Conservation (phyloP, 257 asterid species). For the Rauvolfia tetraphylla region DNA sequence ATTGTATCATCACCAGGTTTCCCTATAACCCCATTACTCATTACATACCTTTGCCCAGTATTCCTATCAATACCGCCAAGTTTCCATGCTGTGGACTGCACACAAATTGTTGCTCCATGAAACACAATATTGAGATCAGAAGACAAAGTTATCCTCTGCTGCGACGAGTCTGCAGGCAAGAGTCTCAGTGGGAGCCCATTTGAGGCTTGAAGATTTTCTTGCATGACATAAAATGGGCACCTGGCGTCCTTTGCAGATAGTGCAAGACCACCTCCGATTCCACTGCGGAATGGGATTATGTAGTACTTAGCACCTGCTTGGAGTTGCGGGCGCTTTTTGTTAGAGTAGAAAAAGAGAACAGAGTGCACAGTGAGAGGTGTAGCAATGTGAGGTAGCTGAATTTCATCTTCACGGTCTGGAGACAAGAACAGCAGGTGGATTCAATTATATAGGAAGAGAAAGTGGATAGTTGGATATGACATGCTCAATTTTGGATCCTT, state of each 20-base stretch:
- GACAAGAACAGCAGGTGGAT: neutral
- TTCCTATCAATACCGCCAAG: constrained; percentile 23
- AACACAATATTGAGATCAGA: constrained; percentile 44
- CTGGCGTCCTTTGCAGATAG: constrained; percentile 40
- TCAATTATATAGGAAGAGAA: neutral
- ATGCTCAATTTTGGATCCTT: neutral
- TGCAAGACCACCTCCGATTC: constrained; percentile 44
- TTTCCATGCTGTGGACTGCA: constrained; percentile 55
- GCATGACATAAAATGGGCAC: constrained; percentile 42
- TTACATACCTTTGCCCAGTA: constrained; percentile 39
- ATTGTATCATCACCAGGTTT: constrained; percentile 39
- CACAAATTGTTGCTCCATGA: constrained; percentile 47
- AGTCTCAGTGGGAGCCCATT: constrained; percentile 42
- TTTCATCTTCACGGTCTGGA: neutral
- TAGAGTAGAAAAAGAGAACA: constrained; percentile 9
- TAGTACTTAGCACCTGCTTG: constrained; percentile 38
- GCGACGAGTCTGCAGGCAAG: constrained; percentile 25
- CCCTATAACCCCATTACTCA: constrained; percentile 40
- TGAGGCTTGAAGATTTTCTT: constrained; percentile 33
- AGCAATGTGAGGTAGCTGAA: neutral
- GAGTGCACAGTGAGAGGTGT: neutral
- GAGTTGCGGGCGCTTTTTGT: constrained; percentile 24
- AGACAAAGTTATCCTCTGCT: constrained; percentile 18
- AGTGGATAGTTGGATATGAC: neutral
- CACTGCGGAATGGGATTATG: constrained; percentile 21